A percentile compares a stretch with the other conserved stretches of the same genome.
Conservation (phyloP, 2,329 filamentous ascomycete genomes). For the Pseudopithomyces maydicus region DNA sequence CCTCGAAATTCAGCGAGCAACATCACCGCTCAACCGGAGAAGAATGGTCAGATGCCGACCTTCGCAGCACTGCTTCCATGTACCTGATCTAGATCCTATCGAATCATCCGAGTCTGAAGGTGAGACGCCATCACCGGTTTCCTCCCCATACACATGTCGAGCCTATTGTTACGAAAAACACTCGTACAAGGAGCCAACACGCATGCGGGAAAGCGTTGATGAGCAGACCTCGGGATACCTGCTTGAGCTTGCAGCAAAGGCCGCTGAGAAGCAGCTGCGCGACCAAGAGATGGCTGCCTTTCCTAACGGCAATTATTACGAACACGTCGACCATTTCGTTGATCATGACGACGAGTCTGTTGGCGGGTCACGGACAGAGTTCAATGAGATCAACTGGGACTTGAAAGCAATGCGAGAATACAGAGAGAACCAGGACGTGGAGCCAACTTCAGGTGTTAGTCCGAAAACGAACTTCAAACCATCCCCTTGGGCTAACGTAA, state of each 20-base stretch:
- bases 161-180: conserved; percentile 57
- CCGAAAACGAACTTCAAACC: conserved; percentile 29
- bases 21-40: conserved; percentile 38
- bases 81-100: conserved; percentile 66
- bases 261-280: conserved; percentile 78
- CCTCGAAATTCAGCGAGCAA: conserved; percentile 41
- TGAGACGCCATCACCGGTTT: conserved; percentile 53
- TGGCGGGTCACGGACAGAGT: conserved; percentile 51
- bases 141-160: conserved; percentile 54
- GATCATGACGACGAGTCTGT: conserved; percentile 60
- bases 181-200: conserved; percentile 59
- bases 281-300: conserved; percentile 79
- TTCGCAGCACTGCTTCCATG: conserved; percentile 61
- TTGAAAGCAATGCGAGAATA: conserved; percentile 81
- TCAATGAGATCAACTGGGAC: conserved; percentile 71
- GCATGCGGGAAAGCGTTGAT: conserved; percentile 70
- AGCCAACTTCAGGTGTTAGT: conserved; percentile 46
- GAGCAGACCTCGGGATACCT: conserved; percentile 77
- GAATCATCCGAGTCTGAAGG: conserved; percentile 64
- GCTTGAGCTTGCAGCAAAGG: conserved; percentile 77
- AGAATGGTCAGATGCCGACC: conserved; percentile 34
- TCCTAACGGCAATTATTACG: conserved; percentile 71
- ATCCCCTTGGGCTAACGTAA: conserved; percentile 48
- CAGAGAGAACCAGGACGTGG: conserved; percentile 59
- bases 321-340: conserved; percentile 74